These are phyloP conservation scores for Auriscalpium vulgare DNA, from an alignment of 768 basidiomycete genomes.

Conservation along the genomic window DNA sequence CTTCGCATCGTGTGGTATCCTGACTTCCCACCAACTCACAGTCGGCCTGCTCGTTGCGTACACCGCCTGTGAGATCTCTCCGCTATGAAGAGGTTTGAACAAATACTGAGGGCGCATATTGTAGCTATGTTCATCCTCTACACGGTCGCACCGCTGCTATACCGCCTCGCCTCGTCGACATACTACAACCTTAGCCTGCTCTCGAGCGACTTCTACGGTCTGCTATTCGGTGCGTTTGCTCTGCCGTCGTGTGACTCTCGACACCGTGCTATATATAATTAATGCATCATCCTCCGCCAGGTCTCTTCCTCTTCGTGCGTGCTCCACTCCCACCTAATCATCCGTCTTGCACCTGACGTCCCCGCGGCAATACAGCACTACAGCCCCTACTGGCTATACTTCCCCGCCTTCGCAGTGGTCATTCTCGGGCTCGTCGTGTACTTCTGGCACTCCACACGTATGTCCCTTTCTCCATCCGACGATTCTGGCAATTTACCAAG, in stretches of 20 bases:
- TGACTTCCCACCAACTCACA: constrained; percentile 14
- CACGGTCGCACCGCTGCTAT: constrained; percentile 77
- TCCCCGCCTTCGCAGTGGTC: constrained; percentile 67
- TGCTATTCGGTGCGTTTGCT: constrained; percentile 52
- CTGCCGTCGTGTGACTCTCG: neutral
- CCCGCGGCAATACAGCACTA: constrained; percentile 46
- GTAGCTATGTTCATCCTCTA: constrained; percentile 79
- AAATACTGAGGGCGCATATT: neutral
- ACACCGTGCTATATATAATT: neutral
- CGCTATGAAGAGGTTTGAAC: neutral
- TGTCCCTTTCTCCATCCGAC: constrained; percentile 22
- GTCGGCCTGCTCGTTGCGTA: constrained; percentile 48
- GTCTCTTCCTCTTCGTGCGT: constrained; percentile 48
- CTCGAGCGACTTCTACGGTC: constrained; percentile 84
- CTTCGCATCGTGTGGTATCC: neutral
- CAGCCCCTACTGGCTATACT: constrained; percentile 84
- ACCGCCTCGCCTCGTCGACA: constrained; percentile 78
- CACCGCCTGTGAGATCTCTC: constrained; percentile 28
- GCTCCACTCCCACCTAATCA: neutral
- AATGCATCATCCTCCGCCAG: constrained; percentile 11
- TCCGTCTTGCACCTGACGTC: constrained; percentile 1
- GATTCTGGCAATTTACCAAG: neutral
- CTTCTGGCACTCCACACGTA: constrained; percentile 82
- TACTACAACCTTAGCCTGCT: constrained; percentile 81
- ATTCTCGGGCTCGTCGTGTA: constrained; percentile 70